Conservation (phyloP, 2,329 filamentous ascomycete genomes). For the Hymenoscyphus fructigenus region DNA sequence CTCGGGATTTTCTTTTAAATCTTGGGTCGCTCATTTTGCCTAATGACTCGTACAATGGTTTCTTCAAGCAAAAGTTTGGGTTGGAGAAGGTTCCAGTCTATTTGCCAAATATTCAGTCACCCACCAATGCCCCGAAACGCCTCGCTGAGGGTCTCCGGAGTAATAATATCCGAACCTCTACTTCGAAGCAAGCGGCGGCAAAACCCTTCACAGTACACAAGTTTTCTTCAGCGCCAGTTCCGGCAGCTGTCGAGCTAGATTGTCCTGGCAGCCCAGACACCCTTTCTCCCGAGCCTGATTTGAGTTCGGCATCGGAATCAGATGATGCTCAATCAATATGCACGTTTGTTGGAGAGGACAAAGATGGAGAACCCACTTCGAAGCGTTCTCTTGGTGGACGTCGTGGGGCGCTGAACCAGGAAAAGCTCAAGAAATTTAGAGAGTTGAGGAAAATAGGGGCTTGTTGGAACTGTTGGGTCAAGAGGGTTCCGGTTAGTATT, state of each 20-base stretch:
- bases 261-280: not conserved
- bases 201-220: not conserved
- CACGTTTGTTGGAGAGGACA: slow-evolving; percentile 19
- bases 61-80: slow-evolving; percentile 24
- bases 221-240: not conserved
- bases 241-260: not conserved
- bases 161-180: not conserved
- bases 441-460: slow-evolving; percentile 26
- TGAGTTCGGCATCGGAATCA: not conserved
- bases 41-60: slow-evolving; percentile 25
- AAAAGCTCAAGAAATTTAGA: slow-evolving; percentile 21
- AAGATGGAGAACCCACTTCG: not conserved
- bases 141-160: not conserved
- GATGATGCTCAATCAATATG: not conserved
- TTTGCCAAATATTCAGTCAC: not conserved
- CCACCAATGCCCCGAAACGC: not conserved
- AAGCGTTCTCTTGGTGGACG: slow-evolving; percentile 15
- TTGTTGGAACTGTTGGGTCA: slow-evolving; percentile 30
- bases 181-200: not conserved
- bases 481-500: slow-evolving; percentile 26
- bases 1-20: slow-evolving; percentile 26
- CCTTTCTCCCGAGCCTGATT: slow-evolving; percentile 1
- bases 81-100: slow-evolving; percentile 15
- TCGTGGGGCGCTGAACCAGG: slow-evolving; percentile 21
- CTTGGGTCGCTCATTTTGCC: slow-evolving; percentile 20